Evolutionary conservation across 2,329 filamentous ascomycete genomes (phyloP), one percentile per base, ranked within the genome.

Genomic region (Penicillium janthinellum): DNA sequence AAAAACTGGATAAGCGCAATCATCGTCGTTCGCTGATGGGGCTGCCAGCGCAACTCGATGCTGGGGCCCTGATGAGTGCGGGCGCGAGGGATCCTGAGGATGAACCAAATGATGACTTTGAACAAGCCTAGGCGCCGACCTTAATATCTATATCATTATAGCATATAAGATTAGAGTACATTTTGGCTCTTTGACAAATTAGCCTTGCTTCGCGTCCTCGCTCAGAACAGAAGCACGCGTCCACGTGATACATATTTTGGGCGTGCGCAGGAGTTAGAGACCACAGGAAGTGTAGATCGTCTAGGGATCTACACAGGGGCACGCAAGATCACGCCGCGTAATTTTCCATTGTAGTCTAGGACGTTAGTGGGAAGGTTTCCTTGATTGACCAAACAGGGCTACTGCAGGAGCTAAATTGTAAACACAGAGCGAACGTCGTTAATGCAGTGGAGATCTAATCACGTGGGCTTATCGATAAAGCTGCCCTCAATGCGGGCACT

Each of bases 21-120:
- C 82, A 84, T 67, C 80, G 86, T 59, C 80, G 81, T 59, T 89
- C 87, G 64, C 73, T 85, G 35, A 81, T 85, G 50, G 81, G 78
- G 35, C 75, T 76, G 51, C 74, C 75, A 49, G 78, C 73, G 14
- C 78, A 78, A 50, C 74, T 87, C 44, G 86, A 86, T 71, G 82
- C 81, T 28, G 82, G 83, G 35, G 81, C 82, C 62, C 67, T 86
- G 48, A 68, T 73, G 15, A 65, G 66, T n/a, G 71, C 73, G 53
- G 66, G 71, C 41, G 60, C 69, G 45, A 68, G 69, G 51, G 73
- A 79, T 57, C 69, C 71, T 57, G 68, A 75, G 45, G 64, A 69
- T n/a, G 56, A 63, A 48, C 70, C 68, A 34, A 75, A 78, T 71
- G 78, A 81, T 67, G 78, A 80, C 69, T 81, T 81, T 75, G 79